Evolutionary conservation across 139 green algal species (phyloP).

Genomic region (Monoraphidium neglectum): DNA sequence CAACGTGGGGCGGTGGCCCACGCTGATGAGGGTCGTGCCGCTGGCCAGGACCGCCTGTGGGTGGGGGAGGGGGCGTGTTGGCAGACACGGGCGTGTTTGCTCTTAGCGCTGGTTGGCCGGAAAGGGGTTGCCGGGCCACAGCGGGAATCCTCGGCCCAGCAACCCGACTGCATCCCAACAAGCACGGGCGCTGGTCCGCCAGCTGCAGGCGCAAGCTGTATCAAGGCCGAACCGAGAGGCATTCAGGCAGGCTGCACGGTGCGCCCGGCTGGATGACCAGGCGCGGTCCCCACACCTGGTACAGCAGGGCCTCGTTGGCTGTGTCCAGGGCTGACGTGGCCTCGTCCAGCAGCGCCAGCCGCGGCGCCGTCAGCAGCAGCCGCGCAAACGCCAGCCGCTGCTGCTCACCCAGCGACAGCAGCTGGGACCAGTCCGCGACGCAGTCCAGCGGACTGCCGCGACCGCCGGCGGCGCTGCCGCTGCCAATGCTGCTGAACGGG

Average conservation of each 20-base stretch:
- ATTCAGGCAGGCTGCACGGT: no score
- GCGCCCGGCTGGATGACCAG: no score
- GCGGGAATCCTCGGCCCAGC: neutral
- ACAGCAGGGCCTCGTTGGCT: slow-evolving; percentile 85
- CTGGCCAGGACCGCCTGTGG: slow-evolving; percentile 34
- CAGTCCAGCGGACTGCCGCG: slow-evolving; percentile 50
- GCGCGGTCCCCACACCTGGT: slow-evolving; percentile 62
- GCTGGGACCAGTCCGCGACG: slow-evolving; percentile 82
- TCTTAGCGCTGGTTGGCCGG: neutral
- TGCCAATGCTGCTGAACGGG: neutral
- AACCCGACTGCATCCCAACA: neutral
- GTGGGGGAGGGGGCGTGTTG: neutral
- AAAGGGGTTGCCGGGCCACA: neutral
- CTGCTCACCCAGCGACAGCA: slow-evolving; percentile 95
- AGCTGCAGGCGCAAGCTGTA: neutral
- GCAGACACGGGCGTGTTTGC: neutral
- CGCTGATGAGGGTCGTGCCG: slow-evolving; percentile 85
- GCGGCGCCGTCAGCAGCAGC: slow-evolving; percentile 76
- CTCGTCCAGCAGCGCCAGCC: slow-evolving; percentile 95
- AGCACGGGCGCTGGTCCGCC: neutral
- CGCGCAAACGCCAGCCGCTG: slow-evolving; percentile 96
- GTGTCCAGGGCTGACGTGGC: slow-evolving; percentile 89
- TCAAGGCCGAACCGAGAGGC: neutral
- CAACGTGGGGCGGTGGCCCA: slow-evolving; percentile 91
- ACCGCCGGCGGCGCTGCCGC: neutral